Evolutionary conservation across 805 yeast species (phyloP).

Genomic region (Dipodascopsis tothii): DNA sequence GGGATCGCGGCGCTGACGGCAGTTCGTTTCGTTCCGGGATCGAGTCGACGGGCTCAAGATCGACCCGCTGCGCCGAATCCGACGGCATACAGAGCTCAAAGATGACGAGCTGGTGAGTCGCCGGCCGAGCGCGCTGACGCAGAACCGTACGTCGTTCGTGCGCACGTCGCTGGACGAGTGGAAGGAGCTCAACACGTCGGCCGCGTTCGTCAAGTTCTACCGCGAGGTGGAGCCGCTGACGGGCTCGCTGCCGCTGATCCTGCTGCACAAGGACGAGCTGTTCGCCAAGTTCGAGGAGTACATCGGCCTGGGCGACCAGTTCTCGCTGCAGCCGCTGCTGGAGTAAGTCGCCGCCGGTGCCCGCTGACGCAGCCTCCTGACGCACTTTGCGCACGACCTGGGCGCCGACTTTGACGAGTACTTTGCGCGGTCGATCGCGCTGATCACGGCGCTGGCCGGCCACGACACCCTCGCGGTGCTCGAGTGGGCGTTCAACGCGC

Average conservation of each 20-base stretch:
- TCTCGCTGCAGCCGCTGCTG: constrained; percentile 70
- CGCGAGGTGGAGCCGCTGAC: constrained; percentile 47
- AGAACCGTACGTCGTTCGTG: constrained; percentile 46
- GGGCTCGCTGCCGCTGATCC: constrained; percentile 71
- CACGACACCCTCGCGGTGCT: constrained; percentile 51
- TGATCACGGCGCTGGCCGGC: constrained; percentile 49
- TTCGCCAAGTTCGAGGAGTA: constrained; percentile 45
- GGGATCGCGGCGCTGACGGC: neutral
- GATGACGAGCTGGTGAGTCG: constrained; percentile 5
- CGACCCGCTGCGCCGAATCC: constrained; percentile 48
- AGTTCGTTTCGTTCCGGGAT: constrained; percentile 61
- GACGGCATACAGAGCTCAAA: constrained; percentile 26
- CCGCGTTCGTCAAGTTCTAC: constrained; percentile 56
- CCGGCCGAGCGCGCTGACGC: neutral
- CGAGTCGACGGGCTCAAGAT: constrained; percentile 76
- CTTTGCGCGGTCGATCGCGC: constrained; percentile 46
- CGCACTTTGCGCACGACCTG: constrained; percentile 84
- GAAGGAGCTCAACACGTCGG: constrained; percentile 77
- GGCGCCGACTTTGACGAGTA: constrained; percentile 82
- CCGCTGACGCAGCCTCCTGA: constrained; percentile 37
- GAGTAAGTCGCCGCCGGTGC: constrained; percentile 38
- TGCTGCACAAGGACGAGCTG: constrained; percentile 61
- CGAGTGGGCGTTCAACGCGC: constrained; percentile 75
- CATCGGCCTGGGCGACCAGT: constrained; percentile 51
- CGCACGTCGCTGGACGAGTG: constrained; percentile 74